Base-by-base conservation (phyloP, 2,329 filamentous ascomycete genomes). In the Nemania serpens region DNA sequence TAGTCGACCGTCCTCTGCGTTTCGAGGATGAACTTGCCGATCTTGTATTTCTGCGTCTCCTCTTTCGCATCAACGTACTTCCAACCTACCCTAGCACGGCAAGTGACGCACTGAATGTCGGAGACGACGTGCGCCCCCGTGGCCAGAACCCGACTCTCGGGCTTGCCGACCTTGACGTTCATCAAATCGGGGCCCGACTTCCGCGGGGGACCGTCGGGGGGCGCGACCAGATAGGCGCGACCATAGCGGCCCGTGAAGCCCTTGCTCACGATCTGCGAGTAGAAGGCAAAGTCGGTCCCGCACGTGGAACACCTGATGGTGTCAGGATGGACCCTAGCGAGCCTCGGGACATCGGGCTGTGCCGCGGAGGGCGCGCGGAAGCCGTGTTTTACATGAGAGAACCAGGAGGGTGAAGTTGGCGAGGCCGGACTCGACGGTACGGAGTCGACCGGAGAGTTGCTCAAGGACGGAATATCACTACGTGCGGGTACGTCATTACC, bases 21-120 rank as follows among this genome's bases (percentile, higher is more conserved):
- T 76, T 90, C 87, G 41, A 90, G 73, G 33, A 89, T 89, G 70
- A 84, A 89, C 73, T 89, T 89, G 66, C 86, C 86, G 51, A 89
- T 79, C 74, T 90, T 90, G 78, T 90, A 90, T 70, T 80, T 81
- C 72, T 89, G 87, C 48, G 78, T 75, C 57, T 76, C 69, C 66
- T 88, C 84, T 61, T 80, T 81, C 1, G 87, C 86, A 70, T 87
- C 84, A 45, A 89, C 79, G 68, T 90, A 90, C 73, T 89, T 89
- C 87, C 87, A 90, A 17, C 87, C 87, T 9, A 90, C 70, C 67
- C 84, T 84, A 53, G 76, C 77, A 25, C 76, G 75, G 73, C 87
- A 90, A 25, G 82, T 76, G 10, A 71, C 71, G 69, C 87, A 90
- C 48, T 73, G 78, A 50, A 89, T 86, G 73, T 89, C 87, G 3